Evolutionary conservation across 202 grass and related monocot genomes (phyloP), one percentile per base, ranked within the genome.

Genomic region (Saccharum hybrid): DNA sequence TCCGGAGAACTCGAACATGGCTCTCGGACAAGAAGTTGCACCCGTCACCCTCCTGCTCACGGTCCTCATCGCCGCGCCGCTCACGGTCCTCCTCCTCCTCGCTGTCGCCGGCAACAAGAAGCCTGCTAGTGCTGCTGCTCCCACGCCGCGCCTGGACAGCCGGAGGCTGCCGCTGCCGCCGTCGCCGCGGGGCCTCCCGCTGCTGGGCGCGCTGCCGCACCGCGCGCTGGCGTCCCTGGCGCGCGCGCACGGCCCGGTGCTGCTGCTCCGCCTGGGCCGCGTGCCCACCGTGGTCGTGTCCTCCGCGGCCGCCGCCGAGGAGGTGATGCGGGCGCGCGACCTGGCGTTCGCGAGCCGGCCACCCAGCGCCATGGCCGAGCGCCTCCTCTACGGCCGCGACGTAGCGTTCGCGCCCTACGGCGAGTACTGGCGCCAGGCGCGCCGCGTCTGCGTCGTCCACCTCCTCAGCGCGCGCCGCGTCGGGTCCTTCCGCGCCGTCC

Each of bases 261-360:
- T 90, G 69, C 86, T 87, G 10, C 84, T 94, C 57, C 74, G 82
- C 3, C 48, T 94, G 2, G 89, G 89, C 36, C 78, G 84, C 31
- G 79, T 76, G 23, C 89, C 77, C 4, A 52, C 70, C 59, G 86
- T 92, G 12, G 13, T 87, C 4, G 87, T 91, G 7, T 86, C 81
- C 37, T 87, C 92, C 0, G 76, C 85, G 3, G 38, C 56, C 11
- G 81, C 38, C 16, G 89, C 88, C 4, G 76, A 77, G 39, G 81
- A 89, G 38, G 49, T 76, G 21, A 72, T 94, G 62, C 67, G 43
- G 40, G 16, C 72, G 19, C 86, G 70, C 10, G 92, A 91, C 69
- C 16, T 28, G 28, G 28, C 28, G 28, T 28, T 28, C 28, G 28
- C 28, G 28, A 28, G 28, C 28, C 28, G 28, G 28, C 28, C 28